Base-by-base conservation (phyloP, 306 rosid genomes). In the Sicyos baderoa region DNA sequence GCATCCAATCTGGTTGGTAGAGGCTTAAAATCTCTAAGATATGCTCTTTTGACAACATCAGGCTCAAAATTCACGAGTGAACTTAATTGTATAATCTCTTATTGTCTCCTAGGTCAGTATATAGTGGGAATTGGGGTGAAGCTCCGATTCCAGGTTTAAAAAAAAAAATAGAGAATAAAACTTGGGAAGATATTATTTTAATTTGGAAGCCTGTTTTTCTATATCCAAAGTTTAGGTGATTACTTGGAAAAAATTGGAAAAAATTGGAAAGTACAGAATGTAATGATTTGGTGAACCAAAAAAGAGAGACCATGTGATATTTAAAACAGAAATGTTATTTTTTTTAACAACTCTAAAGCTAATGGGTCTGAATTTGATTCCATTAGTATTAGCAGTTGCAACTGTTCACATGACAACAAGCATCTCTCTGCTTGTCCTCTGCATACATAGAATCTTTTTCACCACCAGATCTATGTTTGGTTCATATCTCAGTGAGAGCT, bases 391-490 rank as follows among this genome's bases (percentile, higher is more conserved):
- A 6, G 78, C 84, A 44, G 76, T 82, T 71, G 37, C 73, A 81
- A 84, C 85, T 79, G 82, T 83, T 81, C 85, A 76, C 86, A 76
- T 76, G 86, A 79, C 22, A 76, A 68, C 44, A 23, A 72, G 72
- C 68, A 63, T 64, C 80, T 80, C 82, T 58, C 65, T 54, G 73
- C 76, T 52, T 70, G 74, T 71, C 65, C 35, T 73, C 76, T 50
- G 54, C 56, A 25, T 14, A 44, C 45, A 37, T 59, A 71, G 71
- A 70, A 69, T 69, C 71, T 60, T 56, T 44, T 23, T 25, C 72
- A 68, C 17, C 7, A 45, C 54, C 54, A 65, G 40, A 44, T 65
- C 71, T 25, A 12, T 64, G 70, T 6, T 13, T 10, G 10, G 70
- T 44, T 64, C 70, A 64, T 64, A 64, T 64, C 70, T 44, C 40